Evolutionary conservation across 2,329 filamentous ascomycete species (phyloP).

Genomic region (Bipolaris sorokiniana): DNA sequence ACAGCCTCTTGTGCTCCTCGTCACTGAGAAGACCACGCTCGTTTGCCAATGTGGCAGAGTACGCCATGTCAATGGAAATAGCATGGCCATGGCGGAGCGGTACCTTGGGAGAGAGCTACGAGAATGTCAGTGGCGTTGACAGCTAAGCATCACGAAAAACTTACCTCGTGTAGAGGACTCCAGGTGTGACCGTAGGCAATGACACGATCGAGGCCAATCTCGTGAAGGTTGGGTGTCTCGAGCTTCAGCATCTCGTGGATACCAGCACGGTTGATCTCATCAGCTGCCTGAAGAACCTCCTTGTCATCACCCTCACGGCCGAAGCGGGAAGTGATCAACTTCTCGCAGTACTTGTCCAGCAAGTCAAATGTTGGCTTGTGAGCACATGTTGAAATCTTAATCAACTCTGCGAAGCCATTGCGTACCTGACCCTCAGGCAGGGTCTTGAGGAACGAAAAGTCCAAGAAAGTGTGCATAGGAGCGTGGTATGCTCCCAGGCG

Average conservation of each 20-base stretch:
- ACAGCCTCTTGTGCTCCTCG: slow-evolving; percentile 65
- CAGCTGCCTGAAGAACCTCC: slow-evolving; percentile 66
- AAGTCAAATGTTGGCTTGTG: slow-evolving; percentile 70
- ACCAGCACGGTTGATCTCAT: slow-evolving; percentile 70
- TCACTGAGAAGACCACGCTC: slow-evolving; percentile 65
- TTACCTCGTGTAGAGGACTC: slow-evolving; percentile 68
- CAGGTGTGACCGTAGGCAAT: slow-evolving; percentile 78
- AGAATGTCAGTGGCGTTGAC: slow-evolving; percentile 11
- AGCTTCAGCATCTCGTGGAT: slow-evolving; percentile 77
- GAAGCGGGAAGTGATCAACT: slow-evolving; percentile 69
- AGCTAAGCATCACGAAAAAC: neutral
- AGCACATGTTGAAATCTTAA: slow-evolving; percentile 76
- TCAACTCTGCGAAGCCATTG: slow-evolving; percentile 76
- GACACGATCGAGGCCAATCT: slow-evolving; percentile 73
- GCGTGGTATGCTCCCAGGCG: slow-evolving; percentile 75
- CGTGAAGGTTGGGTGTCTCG: slow-evolving; percentile 74
- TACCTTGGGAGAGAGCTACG: slow-evolving; percentile 67
- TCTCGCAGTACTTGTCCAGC: slow-evolving; percentile 72
- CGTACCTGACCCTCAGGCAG: slow-evolving; percentile 71
- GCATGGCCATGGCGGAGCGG: slow-evolving; percentile 75
- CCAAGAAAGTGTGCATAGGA: slow-evolving; percentile 73
- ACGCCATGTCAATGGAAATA: slow-evolving; percentile 78
- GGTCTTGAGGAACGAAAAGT: slow-evolving; percentile 74
- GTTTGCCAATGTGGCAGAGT: slow-evolving; percentile 71
- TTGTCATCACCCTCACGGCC: slow-evolving; percentile 65